A percentile compares a stretch with the other conserved stretches of the same genome.
These are phyloP conservation scores for Penicillium subrubescens DNA, from an alignment of 495 filamentous ascomycete genomes.

Conservation along the genomic window DNA sequence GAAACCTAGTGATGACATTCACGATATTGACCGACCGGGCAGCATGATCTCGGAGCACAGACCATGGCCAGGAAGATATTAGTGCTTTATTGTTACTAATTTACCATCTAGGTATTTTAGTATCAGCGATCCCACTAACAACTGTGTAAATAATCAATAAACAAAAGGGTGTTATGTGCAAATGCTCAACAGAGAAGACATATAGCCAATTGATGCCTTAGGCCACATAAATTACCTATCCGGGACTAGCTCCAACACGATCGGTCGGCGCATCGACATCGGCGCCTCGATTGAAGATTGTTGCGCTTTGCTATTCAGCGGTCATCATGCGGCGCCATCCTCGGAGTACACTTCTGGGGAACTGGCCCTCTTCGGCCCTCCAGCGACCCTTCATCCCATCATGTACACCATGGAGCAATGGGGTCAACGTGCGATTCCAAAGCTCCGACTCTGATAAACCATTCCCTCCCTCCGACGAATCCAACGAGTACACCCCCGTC, in stretches of 20 bases:
- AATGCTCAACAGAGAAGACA: not conserved
- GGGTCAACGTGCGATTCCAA: conserved; percentile 6
- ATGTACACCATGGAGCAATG: not conserved
- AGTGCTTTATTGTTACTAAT: no score
- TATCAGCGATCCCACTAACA: no score
- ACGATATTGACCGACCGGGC: no score
- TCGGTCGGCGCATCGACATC: not conserved
- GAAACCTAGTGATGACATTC: no score
- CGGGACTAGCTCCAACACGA: not conserved
- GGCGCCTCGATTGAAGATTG: not conserved
- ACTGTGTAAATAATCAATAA: not conserved
- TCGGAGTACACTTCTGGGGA: not conserved
- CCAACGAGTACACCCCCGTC: conserved; percentile 1
- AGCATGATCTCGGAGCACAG: no score
- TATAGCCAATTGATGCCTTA: not conserved
- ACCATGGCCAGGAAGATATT: no score
- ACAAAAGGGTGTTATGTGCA: not conserved
- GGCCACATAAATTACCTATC: not conserved
- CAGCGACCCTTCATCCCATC: not conserved
- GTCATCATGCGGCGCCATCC: conserved; percentile 9
- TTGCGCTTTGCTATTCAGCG: not conserved
- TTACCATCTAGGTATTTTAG: no score
- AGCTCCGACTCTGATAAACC: conserved; percentile 6
- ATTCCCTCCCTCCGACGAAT: not conserved
- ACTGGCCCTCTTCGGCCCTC: not conserved